Evolutionary conservation across 148 eudicot genomes (phyloP), one percentile per base, ranked within the genome.

Genomic region (Drosera capensis): DNA sequence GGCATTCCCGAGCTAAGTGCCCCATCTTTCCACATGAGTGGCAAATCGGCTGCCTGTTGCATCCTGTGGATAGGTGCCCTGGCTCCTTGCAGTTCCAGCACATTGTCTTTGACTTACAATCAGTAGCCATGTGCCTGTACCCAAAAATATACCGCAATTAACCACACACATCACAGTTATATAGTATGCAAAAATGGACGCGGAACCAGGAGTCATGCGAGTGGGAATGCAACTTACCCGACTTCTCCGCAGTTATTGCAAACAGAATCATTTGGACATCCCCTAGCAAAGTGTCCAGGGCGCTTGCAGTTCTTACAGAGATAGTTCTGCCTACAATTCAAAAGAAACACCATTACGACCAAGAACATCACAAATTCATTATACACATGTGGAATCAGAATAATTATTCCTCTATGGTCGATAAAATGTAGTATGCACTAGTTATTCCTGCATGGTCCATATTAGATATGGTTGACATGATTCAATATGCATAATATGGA

Each of bases 221-320:
- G n/a, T n/a, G n/a, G n/a, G 38, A 34, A 51, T 11, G 45, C 17
- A 46, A 23, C 71, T 67, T 58, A 78, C 80, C 86, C 86, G 37
- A 72, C 66, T 47, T 74, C 68, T 29, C 80, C 86, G 45, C 80
- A 78, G 59, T 78, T 78, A 68, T 78, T 78, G 65, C 86, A 78
- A 25, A 78, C 77, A 26, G 80, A 66, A 60, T 65, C 80, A 59
- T 78, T 74, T 25, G 77, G 70, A 37, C 86, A 78, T 57, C 71
- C 80, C 59, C 75, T 66, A 24, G 74, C 86, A 62, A 78, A 65
- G 34, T 74, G 86, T 4, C 86, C 86, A 9, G 86, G 86, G 39
- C 78, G 75, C 60, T 74, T 78, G 64, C 86, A 78, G 44, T 74
- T 78, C 62, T 74, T 78, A 58, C 80, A 74, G 22, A 78, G 26